These are phyloP conservation scores for Aspergillus diversus DNA, from an alignment of 495 filamentous ascomycete genomes.

Conservation along the genomic window DNA sequence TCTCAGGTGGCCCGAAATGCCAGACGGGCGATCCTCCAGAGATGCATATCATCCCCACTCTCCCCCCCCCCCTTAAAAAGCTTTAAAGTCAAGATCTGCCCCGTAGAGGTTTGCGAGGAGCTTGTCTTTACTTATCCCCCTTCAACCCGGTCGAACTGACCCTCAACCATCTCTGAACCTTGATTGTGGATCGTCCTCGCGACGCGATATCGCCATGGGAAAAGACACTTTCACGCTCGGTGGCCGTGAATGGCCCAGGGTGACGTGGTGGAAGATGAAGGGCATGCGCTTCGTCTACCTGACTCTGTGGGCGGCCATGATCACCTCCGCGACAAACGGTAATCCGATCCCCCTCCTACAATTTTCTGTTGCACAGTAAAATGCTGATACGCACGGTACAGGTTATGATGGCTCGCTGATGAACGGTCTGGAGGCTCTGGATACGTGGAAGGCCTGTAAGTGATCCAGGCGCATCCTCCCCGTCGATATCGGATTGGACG, in stretches of 20 bases:
- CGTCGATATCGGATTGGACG: background rate
- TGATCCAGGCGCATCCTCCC: background rate
- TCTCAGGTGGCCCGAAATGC: background rate
- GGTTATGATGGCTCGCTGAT: slow-evolving; percentile 17
- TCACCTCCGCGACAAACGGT: slow-evolving; percentile 17
- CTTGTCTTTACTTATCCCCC: too few species aligned
- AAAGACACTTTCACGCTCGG: slow-evolving; percentile 14
- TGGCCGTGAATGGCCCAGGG: slow-evolving; percentile 16
- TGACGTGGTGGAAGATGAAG: slow-evolving; percentile 19
- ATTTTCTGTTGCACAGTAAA: background rate
- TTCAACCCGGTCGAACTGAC: too few species aligned
- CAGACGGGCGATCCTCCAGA: background rate
- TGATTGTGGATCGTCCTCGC: background rate
- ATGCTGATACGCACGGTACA: background rate
- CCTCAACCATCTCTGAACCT: too few species aligned
- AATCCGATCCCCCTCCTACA: background rate
- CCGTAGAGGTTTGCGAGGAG: too few species aligned
- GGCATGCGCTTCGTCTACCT: slow-evolving; percentile 18
- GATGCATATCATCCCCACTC: background rate
- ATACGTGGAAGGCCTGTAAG: slow-evolving; percentile 9
- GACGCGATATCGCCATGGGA: slow-evolving; percentile 3
- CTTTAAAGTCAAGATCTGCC: too few species aligned
- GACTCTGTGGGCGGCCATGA: slow-evolving; percentile 10
- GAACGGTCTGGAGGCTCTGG: slow-evolving; percentile 9
- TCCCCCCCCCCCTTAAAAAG: background rate